Conservation (phyloP, 768 basidiomycete genomes). For the Russula virescens region DNA sequence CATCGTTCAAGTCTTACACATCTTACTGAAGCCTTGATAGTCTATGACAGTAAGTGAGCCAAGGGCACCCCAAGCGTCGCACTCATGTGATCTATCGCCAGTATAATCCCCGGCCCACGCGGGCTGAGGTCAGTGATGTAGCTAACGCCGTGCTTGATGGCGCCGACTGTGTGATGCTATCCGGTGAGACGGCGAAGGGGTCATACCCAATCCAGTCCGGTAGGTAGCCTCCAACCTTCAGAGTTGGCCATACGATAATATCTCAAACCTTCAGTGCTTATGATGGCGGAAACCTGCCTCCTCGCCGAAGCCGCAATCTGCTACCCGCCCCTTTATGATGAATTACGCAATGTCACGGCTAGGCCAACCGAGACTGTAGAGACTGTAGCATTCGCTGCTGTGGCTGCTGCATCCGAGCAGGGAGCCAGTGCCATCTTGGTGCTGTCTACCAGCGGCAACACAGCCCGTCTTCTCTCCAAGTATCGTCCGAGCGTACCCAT, state of each 20-base stretch:
- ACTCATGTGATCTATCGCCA: constrained; percentile 30
- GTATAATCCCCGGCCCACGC: constrained; percentile 98
- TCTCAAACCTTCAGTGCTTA: constrained; percentile 54
- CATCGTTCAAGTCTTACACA: not conserved
- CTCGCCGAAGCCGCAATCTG: constrained; percentile 95
- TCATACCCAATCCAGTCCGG: constrained; percentile 93
- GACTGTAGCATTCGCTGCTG: constrained; percentile 94
- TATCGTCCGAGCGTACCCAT: constrained; percentile 93
- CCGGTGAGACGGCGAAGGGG: constrained; percentile 98
- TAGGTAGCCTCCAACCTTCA: constrained; percentile 32
- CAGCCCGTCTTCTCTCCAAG: constrained; percentile 92
- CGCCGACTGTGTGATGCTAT: constrained; percentile 99
- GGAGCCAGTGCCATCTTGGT: constrained; percentile 93
- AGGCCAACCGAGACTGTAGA: constrained; percentile 92
- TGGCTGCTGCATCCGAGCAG: constrained; percentile 93
- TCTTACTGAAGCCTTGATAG: constrained; percentile 35
- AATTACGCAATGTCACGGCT: constrained; percentile 68
- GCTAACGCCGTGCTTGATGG: constrained; percentile 99
- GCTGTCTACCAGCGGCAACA: constrained; percentile 94
- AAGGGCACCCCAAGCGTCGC: not conserved
- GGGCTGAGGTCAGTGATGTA: constrained; percentile 98
- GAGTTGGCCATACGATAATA: not conserved
- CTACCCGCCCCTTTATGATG: constrained; percentile 91
- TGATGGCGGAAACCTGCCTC: constrained; percentile 99
- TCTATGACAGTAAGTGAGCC: constrained; percentile 78